Base-by-base conservation (phyloP, 2,329 filamentous ascomycete species). In the Coleophoma crateriformis region DNA sequence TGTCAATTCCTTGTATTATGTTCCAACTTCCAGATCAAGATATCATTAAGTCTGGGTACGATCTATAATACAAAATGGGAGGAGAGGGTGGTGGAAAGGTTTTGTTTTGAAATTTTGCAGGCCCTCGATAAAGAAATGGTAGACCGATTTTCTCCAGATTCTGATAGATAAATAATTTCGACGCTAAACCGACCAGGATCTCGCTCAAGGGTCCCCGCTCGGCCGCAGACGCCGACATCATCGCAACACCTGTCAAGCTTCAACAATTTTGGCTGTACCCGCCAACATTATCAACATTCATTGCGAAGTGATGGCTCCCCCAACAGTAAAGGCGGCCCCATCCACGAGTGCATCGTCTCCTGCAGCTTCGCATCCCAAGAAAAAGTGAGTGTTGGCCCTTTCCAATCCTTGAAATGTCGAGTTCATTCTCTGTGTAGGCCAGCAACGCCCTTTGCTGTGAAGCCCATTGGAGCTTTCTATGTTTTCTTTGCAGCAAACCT, bases 381-480 rank as follows among this genome's bases (percentile, higher is more conserved):
- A 54, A 35, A 61, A 57, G 60, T 62, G 14, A 42, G 56, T 45
- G n/a, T 11, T 39, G 15, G 11, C n/a, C 41, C n/a, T 27, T n/a
- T 12, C 12, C 19, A 44, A 44, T 37, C 14, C 39, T 45, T 13
- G 13, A 34, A 12, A 33, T 20, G 4, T 40, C 22, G 15, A 40
- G 41, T 47, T 48, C 40, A 12, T 20, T 20, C 45, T 14, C 41
- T 22, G 19, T 45, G 44, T 61, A 56, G 73, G 46, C 62, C 61
- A 39, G 52, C 71, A 49, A 79, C 75, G 50, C 74, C 76, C 46
- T 87, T 84, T 64, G 77, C 77, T 54, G 74, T 94, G 53, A 77
- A 86, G 58, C 81, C 89, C 49, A 87, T 88, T 57, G 77, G 81
- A 43, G 87, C 87, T 12, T 95, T 96, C 66, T 94, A 87, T 64